phyloP scores from a whole-genome alignment of 202 grass and related monocot genomes.

The Bolboschoenoplectus hybrid region DNA sequence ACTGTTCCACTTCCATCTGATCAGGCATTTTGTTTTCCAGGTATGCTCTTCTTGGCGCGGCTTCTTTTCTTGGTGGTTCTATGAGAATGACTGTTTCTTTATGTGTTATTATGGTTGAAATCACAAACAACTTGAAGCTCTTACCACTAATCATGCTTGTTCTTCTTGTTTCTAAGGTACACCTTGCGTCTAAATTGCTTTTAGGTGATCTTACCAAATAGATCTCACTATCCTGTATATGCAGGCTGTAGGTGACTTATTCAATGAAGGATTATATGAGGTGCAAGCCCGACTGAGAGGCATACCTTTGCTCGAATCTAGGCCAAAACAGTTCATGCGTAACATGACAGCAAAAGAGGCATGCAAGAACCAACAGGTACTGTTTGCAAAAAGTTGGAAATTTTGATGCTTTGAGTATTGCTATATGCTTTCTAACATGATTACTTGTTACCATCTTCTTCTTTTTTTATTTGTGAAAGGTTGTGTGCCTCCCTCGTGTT shows the following conservation, averaged over 20 bases:
- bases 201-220: constrained; percentile 40
- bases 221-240: constrained; percentile 43
- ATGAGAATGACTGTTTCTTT: constrained; percentile 99
- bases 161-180: constrained; percentile 98
- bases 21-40: constrained; percentile 50
- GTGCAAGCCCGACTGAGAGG: constrained; percentile 81
- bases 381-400: constrained; percentile 10
- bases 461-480: constrained; percentile 55
- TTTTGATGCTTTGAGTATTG: constrained; percentile 39
- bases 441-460: neutral
- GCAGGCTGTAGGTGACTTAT: constrained; percentile 97
- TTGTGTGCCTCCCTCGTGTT: constrained; percentile 74
- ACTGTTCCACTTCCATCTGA: constrained; percentile 33
- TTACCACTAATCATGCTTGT: constrained; percentile 98
- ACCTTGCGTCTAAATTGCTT: constrained; percentile 31
- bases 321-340: constrained; percentile 91
- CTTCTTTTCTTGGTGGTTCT: constrained; percentile 97
- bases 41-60: constrained; percentile 98
- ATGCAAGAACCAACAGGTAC: constrained; percentile 93
- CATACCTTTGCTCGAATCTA: constrained; percentile 94
- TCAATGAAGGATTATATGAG: constrained; percentile 96
- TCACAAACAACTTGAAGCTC: constrained; percentile 97
- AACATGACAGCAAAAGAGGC: constrained; percentile 81
- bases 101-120: constrained; percentile 99
- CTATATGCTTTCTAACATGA: constrained; percentile 41